phyloP scores from a whole-genome alignment of 2,329 filamentous ascomycete genomes.

The Drechmeria coniospora region DNA sequence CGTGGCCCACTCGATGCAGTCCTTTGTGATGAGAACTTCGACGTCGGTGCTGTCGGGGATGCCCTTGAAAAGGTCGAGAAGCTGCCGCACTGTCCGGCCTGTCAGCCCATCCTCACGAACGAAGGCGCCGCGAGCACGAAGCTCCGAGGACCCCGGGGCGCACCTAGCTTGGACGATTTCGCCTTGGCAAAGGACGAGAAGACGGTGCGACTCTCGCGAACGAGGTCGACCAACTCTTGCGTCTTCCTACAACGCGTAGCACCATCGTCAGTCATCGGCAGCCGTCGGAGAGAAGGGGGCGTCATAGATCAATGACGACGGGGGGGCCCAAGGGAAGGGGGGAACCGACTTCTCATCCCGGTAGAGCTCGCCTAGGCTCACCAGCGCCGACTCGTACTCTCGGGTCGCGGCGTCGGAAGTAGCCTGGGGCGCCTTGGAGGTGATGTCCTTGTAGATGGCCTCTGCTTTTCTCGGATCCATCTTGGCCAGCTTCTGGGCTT shows the following conservation, averaged over 20 bases:
- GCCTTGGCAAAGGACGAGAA: slow-evolving; percentile 96
- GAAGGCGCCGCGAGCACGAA: no score
- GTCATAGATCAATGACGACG: no score
- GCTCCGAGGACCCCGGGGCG: slow-evolving; percentile 13
- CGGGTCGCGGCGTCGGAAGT: slow-evolving; percentile 72
- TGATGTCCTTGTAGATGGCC: slow-evolving; percentile 75
- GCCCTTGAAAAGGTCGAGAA: slow-evolving; percentile 85
- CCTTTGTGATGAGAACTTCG: slow-evolving; percentile 91
- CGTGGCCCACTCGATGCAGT: slow-evolving; percentile 98
- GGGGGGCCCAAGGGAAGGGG: neutral
- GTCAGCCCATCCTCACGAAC: neutral
- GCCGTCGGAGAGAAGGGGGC: no score
- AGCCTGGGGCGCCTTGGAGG: slow-evolving; percentile 68
- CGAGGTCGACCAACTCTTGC: slow-evolving; percentile 74
- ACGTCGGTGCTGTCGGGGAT: slow-evolving; percentile 91
- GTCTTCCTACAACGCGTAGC: no score
- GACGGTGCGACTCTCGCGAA: slow-evolving; percentile 78
- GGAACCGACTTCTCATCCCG: slow-evolving; percentile 62
- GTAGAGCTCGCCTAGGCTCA: slow-evolving; percentile 84
- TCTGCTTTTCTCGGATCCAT: slow-evolving; percentile 73
- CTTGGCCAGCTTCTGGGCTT: slow-evolving; percentile 75
- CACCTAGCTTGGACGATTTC: slow-evolving; percentile 96
- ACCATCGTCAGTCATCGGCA: slow-evolving; percentile 11
- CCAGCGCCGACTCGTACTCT: slow-evolving; percentile 80
- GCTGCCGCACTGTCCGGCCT: slow-evolving; percentile 62